Conservation (phyloP, 2,329 filamentous ascomycete species). For the Aspergillus sojae region DNA sequence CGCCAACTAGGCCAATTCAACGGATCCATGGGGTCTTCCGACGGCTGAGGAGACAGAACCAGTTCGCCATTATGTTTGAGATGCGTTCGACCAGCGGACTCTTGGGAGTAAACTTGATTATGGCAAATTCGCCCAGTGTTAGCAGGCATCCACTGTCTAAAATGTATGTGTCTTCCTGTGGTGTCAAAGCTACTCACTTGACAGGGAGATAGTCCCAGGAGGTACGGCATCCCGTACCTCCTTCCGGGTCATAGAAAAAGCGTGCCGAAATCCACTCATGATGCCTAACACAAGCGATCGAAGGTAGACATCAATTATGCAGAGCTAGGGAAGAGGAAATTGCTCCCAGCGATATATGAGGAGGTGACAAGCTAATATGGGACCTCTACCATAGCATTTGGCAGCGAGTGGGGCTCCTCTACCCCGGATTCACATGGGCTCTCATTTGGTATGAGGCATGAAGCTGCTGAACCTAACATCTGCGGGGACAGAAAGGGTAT, state of each 20-base stretch:
- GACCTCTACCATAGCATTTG: background rate
- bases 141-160: too few species aligned
- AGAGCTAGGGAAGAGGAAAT: background rate
- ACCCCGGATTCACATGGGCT: background rate
- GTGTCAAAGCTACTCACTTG: background rate
- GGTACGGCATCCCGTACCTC: constrained; percentile 10
- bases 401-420: background rate
- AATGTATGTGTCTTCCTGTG: too few species aligned
- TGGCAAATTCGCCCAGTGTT: too few species aligned
- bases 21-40: constrained; percentile 11
- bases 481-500: background rate
- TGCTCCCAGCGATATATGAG: background rate
- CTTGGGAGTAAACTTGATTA: constrained; percentile 4
- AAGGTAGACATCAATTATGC: too few species aligned
- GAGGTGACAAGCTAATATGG: background rate
- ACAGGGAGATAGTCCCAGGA: constrained; percentile 11
- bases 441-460: background rate
- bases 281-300: background rate
- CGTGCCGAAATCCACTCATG: constrained; percentile 14
- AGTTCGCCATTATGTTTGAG: constrained; percentile 11
- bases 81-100: background rate
- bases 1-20: constrained; percentile 15
- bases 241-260: constrained; percentile 13
- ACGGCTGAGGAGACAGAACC: constrained; percentile 11
- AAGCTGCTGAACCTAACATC: background rate